phyloP scores from a whole-genome alignment of 1,284 basidiomycete species.

The Microbotryum intermedium region DNA sequence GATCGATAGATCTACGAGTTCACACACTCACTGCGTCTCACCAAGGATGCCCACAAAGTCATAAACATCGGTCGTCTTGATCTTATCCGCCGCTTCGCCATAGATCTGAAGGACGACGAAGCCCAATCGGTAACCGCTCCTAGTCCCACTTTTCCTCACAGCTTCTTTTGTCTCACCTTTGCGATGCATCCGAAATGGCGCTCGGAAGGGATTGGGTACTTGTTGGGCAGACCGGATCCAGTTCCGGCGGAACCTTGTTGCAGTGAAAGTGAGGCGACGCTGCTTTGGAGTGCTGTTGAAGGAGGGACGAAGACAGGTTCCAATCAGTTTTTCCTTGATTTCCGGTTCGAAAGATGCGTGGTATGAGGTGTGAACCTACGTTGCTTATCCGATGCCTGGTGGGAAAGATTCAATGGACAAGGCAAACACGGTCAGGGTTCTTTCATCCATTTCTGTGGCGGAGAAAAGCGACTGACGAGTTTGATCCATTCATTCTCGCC shows the following conservation, averaged over 20 bases:
- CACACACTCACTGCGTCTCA: constrained; percentile 10
- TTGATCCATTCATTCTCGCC: constrained; percentile 36
- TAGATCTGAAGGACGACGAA: constrained; percentile 14
- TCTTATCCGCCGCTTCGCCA: constrained; percentile 17
- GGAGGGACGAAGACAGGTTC: too few species aligned
- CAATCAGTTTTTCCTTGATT: too few species aligned
- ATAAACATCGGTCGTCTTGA: constrained; percentile 28
- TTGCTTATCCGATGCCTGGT: too few species aligned
- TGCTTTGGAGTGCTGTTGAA: too few species aligned
- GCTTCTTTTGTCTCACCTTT: constrained; percentile 17
- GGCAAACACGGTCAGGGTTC: too few species aligned
- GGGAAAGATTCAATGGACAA: too few species aligned
- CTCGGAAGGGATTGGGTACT: constrained; percentile 25
- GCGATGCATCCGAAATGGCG: constrained; percentile 27
- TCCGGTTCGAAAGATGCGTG: too few species aligned
- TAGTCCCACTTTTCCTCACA: not conserved
- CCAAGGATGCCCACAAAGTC: constrained; percentile 34
- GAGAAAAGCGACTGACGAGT: constrained; percentile 11
- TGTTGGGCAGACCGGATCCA: constrained; percentile 8
- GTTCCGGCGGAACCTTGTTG: not conserved
- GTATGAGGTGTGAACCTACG: too few species aligned
- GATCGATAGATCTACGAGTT: not conserved
- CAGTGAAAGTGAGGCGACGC: too few species aligned
- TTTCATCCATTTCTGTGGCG: too few species aligned
- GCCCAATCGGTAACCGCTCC: not conserved